These are phyloP conservation scores for Metarhizium rileyi DNA, from an alignment of 2,329 filamentous ascomycete genomes.

Conservation along the genomic window DNA sequence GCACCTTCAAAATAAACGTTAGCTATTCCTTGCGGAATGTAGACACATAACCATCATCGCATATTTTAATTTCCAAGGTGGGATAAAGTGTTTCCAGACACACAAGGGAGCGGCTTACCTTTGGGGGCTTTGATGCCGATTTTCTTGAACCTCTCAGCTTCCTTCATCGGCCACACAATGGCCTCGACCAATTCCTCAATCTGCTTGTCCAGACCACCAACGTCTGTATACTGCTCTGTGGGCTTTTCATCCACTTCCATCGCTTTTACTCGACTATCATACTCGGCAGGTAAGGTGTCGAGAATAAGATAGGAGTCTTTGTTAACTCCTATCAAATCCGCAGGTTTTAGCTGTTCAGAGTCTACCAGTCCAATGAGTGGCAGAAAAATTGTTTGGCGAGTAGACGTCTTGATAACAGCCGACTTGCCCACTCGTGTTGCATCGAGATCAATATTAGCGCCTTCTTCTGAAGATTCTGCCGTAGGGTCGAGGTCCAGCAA, in stretches of 20 bases:
- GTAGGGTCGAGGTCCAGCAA: constrained; percentile 93
- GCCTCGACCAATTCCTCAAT: constrained; percentile 98
- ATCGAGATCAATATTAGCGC: constrained; percentile 96
- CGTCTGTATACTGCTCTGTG: constrained; percentile 97
- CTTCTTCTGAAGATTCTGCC: constrained; percentile 91
- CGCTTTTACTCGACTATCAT: constrained; percentile 96
- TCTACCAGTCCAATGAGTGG: constrained; percentile 95
- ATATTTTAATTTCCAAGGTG: neutral
- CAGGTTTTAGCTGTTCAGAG: constrained; percentile 87
- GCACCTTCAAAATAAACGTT: constrained; percentile 66
- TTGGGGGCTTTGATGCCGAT: constrained; percentile 99
- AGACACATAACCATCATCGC: neutral
- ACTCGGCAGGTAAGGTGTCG: constrained; percentile 93
- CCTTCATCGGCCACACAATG: constrained; percentile 99
- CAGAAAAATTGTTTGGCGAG: constrained; percentile 95
- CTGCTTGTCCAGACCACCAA: constrained; percentile 95
- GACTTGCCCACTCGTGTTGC: constrained; percentile 95
- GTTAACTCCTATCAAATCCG: constrained; percentile 94
- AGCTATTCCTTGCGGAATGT: neutral
- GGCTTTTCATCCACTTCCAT: constrained; percentile 99
- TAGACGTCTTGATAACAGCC: constrained; percentile 98
- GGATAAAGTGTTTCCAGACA: neutral
- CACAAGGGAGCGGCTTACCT: constrained; percentile 44
- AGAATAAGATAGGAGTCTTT: constrained; percentile 98
- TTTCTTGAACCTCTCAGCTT: constrained; percentile 98